phyloP scores from a whole-genome alignment of 257 asterid species.

The Gentiana macrophylla region DNA sequence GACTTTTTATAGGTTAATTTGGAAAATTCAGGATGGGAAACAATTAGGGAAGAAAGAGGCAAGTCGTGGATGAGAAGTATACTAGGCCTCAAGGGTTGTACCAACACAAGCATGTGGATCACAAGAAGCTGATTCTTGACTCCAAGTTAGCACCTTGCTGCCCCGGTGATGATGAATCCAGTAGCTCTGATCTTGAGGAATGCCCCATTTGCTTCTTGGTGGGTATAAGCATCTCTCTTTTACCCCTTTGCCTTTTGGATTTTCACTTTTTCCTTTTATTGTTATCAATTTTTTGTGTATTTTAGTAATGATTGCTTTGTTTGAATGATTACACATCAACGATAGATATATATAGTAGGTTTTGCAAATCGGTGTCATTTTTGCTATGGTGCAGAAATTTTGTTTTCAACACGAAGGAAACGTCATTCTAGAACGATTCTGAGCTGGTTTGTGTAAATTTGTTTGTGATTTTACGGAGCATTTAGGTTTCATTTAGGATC shows the following conservation, averaged over 20 bases:
- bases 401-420: no score
- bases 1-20: slow-evolving; percentile 4
- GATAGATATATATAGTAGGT: no score
- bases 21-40: slow-evolving; percentile 55
- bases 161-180: slow-evolving; percentile 90
- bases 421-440: no score
- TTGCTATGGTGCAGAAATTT: no score
- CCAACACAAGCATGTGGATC: slow-evolving; percentile 93
- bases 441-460: no score
- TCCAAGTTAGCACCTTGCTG: slow-evolving; percentile 97
- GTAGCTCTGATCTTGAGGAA: slow-evolving; percentile 70
- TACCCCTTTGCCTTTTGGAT: neutral
- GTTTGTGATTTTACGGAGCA: no score
- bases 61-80: slow-evolving; percentile 97
- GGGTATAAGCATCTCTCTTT: slow-evolving; percentile 9
- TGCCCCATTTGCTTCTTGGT: slow-evolving; percentile 99
- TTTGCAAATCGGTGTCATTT: no score
- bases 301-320: no score
- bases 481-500: no score
- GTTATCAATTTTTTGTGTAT: no score
- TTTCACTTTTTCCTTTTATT: neutral
- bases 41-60: slow-evolving; percentile 90
- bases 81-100: slow-evolving; percentile 98
- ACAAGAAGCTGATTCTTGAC: slow-evolving; percentile 91
- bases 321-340: no score